Evolutionary conservation across 2,329 filamentous ascomycete species (phyloP), one percentile per base, ranked within the genome.

Genomic region (Tolypocladium ovalisporum): DNA sequence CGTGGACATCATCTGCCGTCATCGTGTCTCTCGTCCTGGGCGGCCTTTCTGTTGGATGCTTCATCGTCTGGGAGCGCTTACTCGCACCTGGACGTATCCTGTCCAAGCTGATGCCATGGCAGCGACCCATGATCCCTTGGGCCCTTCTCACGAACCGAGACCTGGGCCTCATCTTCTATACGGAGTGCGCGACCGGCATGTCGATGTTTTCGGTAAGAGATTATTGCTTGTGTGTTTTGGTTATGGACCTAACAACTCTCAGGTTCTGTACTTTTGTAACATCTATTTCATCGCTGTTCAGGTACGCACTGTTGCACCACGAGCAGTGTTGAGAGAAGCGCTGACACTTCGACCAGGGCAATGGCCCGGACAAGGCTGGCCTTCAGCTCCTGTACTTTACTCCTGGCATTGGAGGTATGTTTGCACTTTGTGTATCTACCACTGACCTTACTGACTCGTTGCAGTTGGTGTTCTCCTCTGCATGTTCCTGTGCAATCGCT

Each of bases 241-340:
- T 19, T 32, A 32, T 3, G 5, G 8, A n/a, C 19, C 27, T 49
- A 15, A 52, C n/a, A 51, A 12, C n/a, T 12, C 39, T 29, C 29
- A 71, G 70, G 80, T 85, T 1, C 81, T 88, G 61, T 89, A 88
- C 67, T 89, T 88, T 62, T 81, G 86, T 62, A 82, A 81, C 19
- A 77, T 88, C 22, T 89, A 87, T 68, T 88, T 88, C 66, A 80
- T 81, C 2, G 70, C 86, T 19, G 84, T 87, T 4, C 68, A 69
- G 63, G 71, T 70, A 60, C 54, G 63, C 2, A 44, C 29, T 37
- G 19, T n/a, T 19, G 6, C 13, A 42, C 35, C 32, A 19, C 17
- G 19, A 17, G 8, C 17, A 9, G 35, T 9, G 9, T 15, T 55
- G 57, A 37, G 37, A 39, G 17, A 40, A 40, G 34, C 1, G 32